Percentiles rank a stretch among this genome's conserved stretches.
Evolutionary conservation across 495 filamentous ascomycete species (phyloP).

Genomic region (Bacidia rubella): DNA sequence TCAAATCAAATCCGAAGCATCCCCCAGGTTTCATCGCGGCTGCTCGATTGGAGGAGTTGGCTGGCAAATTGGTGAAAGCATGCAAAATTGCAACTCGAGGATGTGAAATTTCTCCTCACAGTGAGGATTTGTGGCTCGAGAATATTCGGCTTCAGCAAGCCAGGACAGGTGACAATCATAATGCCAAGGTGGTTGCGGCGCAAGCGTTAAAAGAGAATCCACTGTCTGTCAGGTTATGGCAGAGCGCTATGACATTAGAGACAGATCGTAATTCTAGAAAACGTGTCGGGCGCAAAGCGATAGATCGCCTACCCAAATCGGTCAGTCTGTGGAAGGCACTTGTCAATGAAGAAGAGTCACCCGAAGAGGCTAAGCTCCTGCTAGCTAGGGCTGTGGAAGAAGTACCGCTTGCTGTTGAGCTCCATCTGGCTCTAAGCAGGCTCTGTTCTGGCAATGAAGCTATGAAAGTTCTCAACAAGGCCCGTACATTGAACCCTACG

Average conservation of each 20-base stretch:
- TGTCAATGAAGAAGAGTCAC: constrained; percentile 88
- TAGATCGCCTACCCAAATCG: constrained; percentile 81
- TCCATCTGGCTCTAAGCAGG: constrained; percentile 87
- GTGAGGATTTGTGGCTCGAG: constrained; percentile 90
- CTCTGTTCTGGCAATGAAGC: constrained; percentile 49
- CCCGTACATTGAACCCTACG: constrained; percentile 81
- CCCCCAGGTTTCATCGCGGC: constrained; percentile 95
- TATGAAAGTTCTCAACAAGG: constrained; percentile 87
- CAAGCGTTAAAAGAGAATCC: constrained; percentile 84
- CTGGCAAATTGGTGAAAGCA: constrained; percentile 78
- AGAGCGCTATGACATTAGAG: constrained; percentile 89
- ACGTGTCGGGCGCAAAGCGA: constrained; percentile 73
- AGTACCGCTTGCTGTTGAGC: constrained; percentile 80
- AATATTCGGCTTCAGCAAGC: constrained; percentile 69
- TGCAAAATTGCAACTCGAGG: constrained; percentile 74
- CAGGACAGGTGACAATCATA: constrained; percentile 48
- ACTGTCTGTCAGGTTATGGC: constrained; percentile 79
- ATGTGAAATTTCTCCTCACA: constrained; percentile 81
- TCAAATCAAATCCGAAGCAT: constrained; percentile 88
- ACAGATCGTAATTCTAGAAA: constrained; percentile 68
- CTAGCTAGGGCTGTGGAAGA: constrained; percentile 88
- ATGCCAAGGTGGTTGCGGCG: constrained; percentile 92
- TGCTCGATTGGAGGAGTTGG: constrained; percentile 81
- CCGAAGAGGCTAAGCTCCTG: constrained; percentile 70
- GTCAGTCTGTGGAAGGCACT: constrained; percentile 93